Conservation (phyloP, 208 protist genomes). For the Wallacemonas sp. region DNA sequence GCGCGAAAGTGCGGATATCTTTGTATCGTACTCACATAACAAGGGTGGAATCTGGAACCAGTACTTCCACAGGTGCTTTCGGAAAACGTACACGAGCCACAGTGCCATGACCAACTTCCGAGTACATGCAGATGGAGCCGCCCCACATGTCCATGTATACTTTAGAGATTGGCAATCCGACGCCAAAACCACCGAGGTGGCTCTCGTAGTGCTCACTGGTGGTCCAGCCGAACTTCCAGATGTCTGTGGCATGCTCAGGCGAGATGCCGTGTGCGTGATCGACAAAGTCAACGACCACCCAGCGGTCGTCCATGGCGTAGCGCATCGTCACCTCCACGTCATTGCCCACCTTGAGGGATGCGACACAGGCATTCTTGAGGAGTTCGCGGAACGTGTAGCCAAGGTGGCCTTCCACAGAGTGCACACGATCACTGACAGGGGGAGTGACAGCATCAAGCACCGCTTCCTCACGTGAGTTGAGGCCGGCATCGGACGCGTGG, state of each 20-base stretch:
- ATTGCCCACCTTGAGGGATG: constrained; percentile 25
- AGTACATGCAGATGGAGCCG: constrained; percentile 76
- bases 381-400: constrained; percentile 79
- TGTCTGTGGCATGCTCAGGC: constrained; percentile 38
- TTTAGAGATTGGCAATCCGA: constrained; percentile 81
- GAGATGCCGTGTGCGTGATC: constrained; percentile 67
- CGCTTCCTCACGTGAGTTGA: neutral
- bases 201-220: constrained; percentile 67
- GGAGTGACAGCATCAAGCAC: neutral
- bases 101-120: constrained; percentile 36
- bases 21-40: no score
- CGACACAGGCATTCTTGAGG: constrained; percentile 87
- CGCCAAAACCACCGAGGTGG: constrained; percentile 74
- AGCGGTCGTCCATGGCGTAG: constrained; percentile 52
- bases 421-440: constrained; percentile 24
- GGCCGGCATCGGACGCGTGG: constrained; percentile 2
- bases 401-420: constrained; percentile 74
- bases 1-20: no score
- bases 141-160: constrained; percentile 88
- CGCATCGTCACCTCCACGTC: constrained; percentile 44
- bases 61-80: constrained; percentile 62
- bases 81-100: constrained; percentile 82
- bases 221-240: constrained; percentile 90
- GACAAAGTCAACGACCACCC: constrained; percentile 75
- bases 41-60: constrained; percentile 31